Evolutionary conservation across 371 early-diverging fungal genomes (phyloP).

Genomic region (Gilbertella persicaria): DNA sequence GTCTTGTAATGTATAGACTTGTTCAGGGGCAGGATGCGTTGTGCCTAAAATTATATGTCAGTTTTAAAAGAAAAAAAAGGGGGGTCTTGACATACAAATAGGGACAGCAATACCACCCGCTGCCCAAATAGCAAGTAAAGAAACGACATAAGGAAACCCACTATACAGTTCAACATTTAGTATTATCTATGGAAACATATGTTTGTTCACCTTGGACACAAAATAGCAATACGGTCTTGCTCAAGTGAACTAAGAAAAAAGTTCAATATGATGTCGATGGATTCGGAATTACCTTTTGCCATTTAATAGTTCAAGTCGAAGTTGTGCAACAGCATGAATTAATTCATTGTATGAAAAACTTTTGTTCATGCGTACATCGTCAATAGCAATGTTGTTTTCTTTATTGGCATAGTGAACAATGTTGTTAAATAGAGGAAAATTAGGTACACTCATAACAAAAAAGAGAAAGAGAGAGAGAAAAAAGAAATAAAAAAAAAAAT

Average conservation of each 20-base stretch:
- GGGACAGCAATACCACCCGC: conserved; percentile 80
- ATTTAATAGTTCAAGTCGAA: conserved; percentile 20
- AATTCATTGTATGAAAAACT: conserved; percentile 34
- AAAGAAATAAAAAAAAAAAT: too few species aligned
- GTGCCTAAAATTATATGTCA: conserved; percentile 36
- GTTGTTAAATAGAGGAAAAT: conserved; percentile 38
- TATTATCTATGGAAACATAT: not conserved
- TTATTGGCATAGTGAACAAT: conserved; percentile 26
- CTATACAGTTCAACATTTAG: conserved; percentile 16
- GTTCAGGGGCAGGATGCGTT: conserved; percentile 67
- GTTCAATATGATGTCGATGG: too few species aligned
- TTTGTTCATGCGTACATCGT: conserved; percentile 26
- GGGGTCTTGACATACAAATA: conserved; percentile 45
- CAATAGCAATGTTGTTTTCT: conserved; percentile 31
- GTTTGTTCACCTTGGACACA: conserved; percentile 59
- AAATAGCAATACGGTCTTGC: conserved; percentile 69
- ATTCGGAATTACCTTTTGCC: conserved; percentile 28
- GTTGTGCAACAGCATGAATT: conserved; percentile 27
- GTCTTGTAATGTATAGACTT: conserved; percentile 64
- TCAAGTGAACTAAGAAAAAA: conserved; percentile 36
- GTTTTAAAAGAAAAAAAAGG: not conserved
- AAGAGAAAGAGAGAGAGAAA: too few species aligned
- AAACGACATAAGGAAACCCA: conserved; percentile 70
- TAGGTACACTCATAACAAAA: conserved; percentile 19
- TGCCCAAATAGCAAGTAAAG: conserved; percentile 81